Base-by-base conservation (phyloP, 2,329 filamentous ascomycete species). In the Bipolaris victoriae region DNA sequence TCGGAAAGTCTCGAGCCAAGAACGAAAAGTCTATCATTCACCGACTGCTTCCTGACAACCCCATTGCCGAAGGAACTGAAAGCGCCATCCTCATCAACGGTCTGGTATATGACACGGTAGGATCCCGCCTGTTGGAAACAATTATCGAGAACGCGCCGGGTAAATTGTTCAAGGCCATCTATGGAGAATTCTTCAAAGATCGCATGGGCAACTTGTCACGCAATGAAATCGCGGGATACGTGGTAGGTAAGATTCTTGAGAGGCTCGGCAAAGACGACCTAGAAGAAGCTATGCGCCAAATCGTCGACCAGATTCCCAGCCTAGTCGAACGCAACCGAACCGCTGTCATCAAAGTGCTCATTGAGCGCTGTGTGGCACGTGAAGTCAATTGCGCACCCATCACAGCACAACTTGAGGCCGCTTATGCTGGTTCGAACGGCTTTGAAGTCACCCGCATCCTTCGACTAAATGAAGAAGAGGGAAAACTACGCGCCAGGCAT, bases 181-280 rank as follows among this genome's bases (percentile, higher is more conserved):
- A 96, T 78, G 86, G 84, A 56, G 88, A 89, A 64, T 86, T 92
- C 63, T 90, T 98, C 76, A 89, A 88, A 60, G 88, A 90, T 13
- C 86, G 92, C 24, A 90, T 98, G 67, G 87, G 88, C 20, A 90
- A 87, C 37, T 84, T 97, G 57, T 86, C 94, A 5, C 89, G 92
- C 56, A 98, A 98, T 73, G 93, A 96, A 67, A 90, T 93, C 47
- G 92, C 95, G 5, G 90, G 88, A 22, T 98, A 97, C 70, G 90
- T 96, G 0, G 91, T 92, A 18, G 90, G 93, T 65, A 86, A 88
- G 56, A 88, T 96, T 3, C 80, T 99, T 41, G 90, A 92, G 72
- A 86, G 95, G 52, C 82, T 98, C 10, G 89, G 91, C 75, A 93
- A 91, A 71, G 92, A 97, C 58, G 92, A 97, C 70, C 82, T 99